Conservation (phyloP, 2,329 filamentous ascomycete species). For the Ophiobolus disseminans region DNA sequence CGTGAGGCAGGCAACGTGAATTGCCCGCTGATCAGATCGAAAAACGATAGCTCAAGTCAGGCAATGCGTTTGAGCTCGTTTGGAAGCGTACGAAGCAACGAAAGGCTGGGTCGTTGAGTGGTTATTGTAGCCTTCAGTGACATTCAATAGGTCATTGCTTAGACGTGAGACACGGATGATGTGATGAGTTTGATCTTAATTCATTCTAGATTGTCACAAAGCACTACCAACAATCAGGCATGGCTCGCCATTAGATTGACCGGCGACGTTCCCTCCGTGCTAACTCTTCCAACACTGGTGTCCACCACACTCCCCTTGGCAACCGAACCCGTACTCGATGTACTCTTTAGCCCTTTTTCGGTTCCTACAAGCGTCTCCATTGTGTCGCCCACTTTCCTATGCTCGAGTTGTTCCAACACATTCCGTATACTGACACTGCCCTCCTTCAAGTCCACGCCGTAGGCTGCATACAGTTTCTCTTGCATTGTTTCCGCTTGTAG, state of each 20-base stretch:
- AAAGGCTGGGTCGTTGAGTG: too few species aligned
- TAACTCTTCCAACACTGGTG: not conserved
- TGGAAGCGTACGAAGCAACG: too few species aligned
- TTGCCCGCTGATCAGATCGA: too few species aligned
- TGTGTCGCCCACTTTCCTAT: not conserved
- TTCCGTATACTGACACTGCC: not conserved
- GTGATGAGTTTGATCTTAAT: too few species aligned
- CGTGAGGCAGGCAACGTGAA: too few species aligned
- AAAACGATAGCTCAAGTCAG: too few species aligned
- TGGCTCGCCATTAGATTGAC: not conserved
- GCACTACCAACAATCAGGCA: too few species aligned
- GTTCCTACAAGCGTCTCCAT: constrained; percentile 1
- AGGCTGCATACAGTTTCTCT: not conserved
- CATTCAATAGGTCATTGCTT: too few species aligned
- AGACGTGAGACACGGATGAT: too few species aligned
- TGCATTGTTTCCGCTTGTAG: constrained; percentile 1
- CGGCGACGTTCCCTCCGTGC: not conserved
- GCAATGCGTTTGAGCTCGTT: too few species aligned
- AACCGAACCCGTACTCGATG: not conserved
- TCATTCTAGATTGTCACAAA: too few species aligned
- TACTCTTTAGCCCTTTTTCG: not conserved
- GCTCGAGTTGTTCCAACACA: not conserved
- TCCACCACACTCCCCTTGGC: not conserved
- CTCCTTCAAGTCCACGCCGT: not conserved
- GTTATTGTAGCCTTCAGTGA: too few species aligned